Conservation (phyloP, 2,329 filamentous ascomycete genomes). For the Stagonosporopsis rhizophila region DNA sequence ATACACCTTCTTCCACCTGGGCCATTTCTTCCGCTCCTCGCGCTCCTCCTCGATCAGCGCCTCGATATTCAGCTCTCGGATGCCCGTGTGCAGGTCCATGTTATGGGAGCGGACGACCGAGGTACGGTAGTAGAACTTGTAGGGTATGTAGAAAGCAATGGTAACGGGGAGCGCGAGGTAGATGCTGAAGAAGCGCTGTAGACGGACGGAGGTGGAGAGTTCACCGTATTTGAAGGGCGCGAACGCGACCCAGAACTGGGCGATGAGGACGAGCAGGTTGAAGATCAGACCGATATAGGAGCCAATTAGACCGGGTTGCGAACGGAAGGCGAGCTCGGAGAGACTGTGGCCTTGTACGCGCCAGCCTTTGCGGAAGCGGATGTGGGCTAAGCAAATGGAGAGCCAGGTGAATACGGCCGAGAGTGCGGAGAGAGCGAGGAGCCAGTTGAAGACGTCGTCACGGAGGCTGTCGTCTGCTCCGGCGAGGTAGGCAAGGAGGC, state of each 20-base stretch:
- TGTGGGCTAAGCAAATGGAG: constrained; percentile 68
- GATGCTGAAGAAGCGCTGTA: constrained; percentile 74
- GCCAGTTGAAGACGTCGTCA: constrained; percentile 66
- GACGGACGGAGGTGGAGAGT: constrained; percentile 56
- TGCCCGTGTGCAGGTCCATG: constrained; percentile 87
- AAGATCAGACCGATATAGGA: constrained; percentile 81
- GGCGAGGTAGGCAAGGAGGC: constrained; percentile 66
- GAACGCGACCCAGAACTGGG: constrained; percentile 88
- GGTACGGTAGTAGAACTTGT: constrained; percentile 79
- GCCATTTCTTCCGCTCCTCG: constrained; percentile 69
- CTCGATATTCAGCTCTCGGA: constrained; percentile 82
- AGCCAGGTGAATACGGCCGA: constrained; percentile 79
- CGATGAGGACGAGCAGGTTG: constrained; percentile 77
- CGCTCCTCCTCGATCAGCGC: constrained; percentile 80
- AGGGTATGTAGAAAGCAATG: constrained; percentile 70
- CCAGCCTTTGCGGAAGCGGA: constrained; percentile 71
- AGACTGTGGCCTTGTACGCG: constrained; percentile 67
- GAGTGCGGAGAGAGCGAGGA: constrained; percentile 74
- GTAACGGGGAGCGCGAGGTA: constrained; percentile 76
- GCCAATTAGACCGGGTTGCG: constrained; percentile 78
- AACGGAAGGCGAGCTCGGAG: constrained; percentile 79
- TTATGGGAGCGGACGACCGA: constrained; percentile 70
- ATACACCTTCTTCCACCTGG: constrained; percentile 57
- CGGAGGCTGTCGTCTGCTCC: constrained; percentile 47
- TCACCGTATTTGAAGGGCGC: constrained; percentile 70